A percentile compares a stretch with the other conserved stretches of the same genome.
phyloP scores from a whole-genome alignment of 2,329 filamentous ascomycete genomes.

The Allantophomopsis cytisporea region DNA sequence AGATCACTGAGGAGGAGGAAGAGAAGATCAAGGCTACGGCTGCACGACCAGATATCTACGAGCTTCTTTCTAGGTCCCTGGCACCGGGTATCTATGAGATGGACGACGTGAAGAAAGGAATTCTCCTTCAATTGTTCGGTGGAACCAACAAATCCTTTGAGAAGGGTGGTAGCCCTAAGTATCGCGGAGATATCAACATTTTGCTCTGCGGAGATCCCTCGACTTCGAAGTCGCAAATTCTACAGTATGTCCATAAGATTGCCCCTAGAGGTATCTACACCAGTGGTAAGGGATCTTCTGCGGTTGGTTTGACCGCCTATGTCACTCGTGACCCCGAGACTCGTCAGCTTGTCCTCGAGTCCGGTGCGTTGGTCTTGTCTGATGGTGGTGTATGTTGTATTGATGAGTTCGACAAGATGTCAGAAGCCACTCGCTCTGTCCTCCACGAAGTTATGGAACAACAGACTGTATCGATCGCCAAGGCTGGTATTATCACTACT shows the following conservation, averaged over 20 bases:
- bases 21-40: conserved; percentile 75
- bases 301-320: conserved; percentile 66
- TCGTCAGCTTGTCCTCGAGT: conserved; percentile 60
- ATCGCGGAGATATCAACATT: conserved; percentile 95
- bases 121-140: conserved; percentile 89
- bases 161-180: conserved; percentile 89
- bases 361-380: conserved; percentile 58
- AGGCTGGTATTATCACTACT: conserved; percentile 72
- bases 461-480: conserved; percentile 66
- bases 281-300: conserved; percentile 62
- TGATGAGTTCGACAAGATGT: conserved; percentile 74
- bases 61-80: conserved; percentile 77
- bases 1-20: conserved; percentile 76
- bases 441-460: conserved; percentile 75
- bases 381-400: conserved; percentile 69
- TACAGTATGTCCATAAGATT: conserved; percentile 95
- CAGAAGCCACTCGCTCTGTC: conserved; percentile 58
- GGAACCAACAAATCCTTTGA: conserved; percentile 97
- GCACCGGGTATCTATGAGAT: conserved; percentile 95
- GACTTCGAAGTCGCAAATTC: conserved; percentile 87
- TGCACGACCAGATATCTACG: conserved; percentile 76
- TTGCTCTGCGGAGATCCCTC: conserved; percentile 94
- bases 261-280: conserved; percentile 77
- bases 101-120: conserved; percentile 98
- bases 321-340: conserved; percentile 64